phyloP scores from a whole-genome alignment of 495 filamentous ascomycete genomes.

The Neurospora sp. region DNA sequence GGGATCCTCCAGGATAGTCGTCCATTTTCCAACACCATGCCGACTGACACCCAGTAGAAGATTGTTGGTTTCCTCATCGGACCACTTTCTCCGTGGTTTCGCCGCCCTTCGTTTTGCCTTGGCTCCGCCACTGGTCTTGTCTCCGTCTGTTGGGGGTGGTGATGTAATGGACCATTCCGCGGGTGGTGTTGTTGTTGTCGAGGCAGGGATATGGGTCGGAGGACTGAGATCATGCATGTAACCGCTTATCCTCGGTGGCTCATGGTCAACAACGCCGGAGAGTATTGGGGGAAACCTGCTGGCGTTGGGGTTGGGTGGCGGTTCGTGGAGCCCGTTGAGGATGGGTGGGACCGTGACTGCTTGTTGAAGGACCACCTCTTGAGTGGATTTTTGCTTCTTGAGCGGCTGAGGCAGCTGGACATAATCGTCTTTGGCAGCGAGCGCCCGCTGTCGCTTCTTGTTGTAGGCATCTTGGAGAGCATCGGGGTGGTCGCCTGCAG shows the following conservation, averaged over 20 bases:
- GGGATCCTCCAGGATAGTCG: conserved; percentile 64
- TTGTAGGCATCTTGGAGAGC: conserved; percentile 21
- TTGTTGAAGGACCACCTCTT: conserved; percentile 23
- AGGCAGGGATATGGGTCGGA: conserved; percentile 6
- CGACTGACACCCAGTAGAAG: conserved; percentile 67
- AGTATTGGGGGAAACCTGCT: conserved; percentile 65
- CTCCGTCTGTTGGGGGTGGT: background rate
- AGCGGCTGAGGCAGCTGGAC: conserved; percentile 46
- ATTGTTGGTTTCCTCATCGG: conserved; percentile 70
- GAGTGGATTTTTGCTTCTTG: conserved; percentile 45
- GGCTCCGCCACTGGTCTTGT: conserved; percentile 18
- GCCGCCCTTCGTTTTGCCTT: conserved; percentile 33
- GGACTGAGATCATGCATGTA: conserved; percentile 16
- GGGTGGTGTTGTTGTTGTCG: background rate
- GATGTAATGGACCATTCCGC: background rate
- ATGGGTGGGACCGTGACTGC: conserved; percentile 40
- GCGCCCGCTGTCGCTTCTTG: conserved; percentile 37
- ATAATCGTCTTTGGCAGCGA: conserved; percentile 41
- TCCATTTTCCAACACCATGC: conserved; percentile 85
- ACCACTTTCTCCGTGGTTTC: conserved; percentile 58
- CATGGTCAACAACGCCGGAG: conserved; percentile 38
- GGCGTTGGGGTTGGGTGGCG: conserved; percentile 64
- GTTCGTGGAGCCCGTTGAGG: conserved; percentile 65
- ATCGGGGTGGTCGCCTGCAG: conserved; percentile 32
- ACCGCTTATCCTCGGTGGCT: conserved; percentile 6